Evolutionary conservation across 2,329 filamentous ascomycete species (phyloP).

Genomic region (Fonsecaea pugnacius): DNA sequence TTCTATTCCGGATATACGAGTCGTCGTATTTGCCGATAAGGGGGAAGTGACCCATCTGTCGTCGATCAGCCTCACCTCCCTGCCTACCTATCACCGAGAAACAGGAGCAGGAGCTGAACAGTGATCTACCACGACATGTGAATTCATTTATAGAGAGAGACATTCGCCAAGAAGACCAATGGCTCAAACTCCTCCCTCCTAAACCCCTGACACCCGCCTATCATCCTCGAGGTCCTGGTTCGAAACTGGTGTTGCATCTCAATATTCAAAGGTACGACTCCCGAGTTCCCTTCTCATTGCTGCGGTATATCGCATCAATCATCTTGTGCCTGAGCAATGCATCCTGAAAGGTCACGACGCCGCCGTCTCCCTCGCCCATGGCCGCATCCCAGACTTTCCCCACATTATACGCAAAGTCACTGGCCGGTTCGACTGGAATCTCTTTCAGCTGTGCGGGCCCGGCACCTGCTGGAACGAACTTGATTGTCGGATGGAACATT

Average conservation of each 20-base stretch:
- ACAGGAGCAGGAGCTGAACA: neutral
- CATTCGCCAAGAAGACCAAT: neutral
- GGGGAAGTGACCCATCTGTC: neutral
- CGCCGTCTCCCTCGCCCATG: conserved; percentile 26
- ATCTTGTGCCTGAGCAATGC: conserved; percentile 30
- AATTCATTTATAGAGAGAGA: neutral
- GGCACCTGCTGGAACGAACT: conserved; percentile 19
- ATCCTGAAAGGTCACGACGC: conserved; percentile 29
- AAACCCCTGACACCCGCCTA: neutral
- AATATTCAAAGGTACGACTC: conserved; percentile 27
- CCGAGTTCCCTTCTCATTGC: conserved; percentile 27
- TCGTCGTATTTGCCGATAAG: too few relatives aligned
- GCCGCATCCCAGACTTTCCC: conserved; percentile 33
- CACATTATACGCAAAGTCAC: conserved; percentile 29
- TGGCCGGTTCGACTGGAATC: conserved; percentile 16
- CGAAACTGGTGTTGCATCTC: too few relatives aligned
- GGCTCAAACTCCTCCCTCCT: neutral
- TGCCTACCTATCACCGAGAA: neutral
- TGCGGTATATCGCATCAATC: conserved; percentile 34
- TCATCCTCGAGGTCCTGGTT: neutral
- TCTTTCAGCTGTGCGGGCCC: conserved; percentile 20
- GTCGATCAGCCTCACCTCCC: neutral
- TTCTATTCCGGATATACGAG: neutral
- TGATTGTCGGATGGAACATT: conserved; percentile 32
- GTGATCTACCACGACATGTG: neutral